Conservation (phyloP, 2,329 filamentous ascomycete species). For the Apiospora pterosperma region DNA sequence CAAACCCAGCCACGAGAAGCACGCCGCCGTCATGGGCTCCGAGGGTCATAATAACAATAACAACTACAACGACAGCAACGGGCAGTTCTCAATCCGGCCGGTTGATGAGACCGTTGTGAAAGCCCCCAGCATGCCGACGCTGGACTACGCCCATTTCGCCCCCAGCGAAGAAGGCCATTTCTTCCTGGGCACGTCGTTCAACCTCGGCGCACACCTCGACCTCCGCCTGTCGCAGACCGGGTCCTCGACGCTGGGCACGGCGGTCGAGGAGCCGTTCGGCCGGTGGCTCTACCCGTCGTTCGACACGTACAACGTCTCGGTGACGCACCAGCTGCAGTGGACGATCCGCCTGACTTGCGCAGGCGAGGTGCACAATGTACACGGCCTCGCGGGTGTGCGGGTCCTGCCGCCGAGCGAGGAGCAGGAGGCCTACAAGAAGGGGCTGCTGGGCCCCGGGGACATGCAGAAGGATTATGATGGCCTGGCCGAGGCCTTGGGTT, state of each 20-base stretch:
- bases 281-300: slow-evolving; percentile 4
- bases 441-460: background rate
- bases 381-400: background rate
- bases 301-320: slow-evolving; percentile 8
- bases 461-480: slow-evolving; percentile 8
- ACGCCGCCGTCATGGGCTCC: background rate
- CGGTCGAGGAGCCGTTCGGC: background rate
- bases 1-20: background rate
- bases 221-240: slow-evolving; percentile 2
- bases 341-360: slow-evolving; percentile 5
- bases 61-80: background rate
- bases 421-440: slow-evolving; percentile 1
- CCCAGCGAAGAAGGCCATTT: background rate
- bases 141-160: background rate
- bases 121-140: background rate
- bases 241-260: background rate
- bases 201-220: slow-evolving; percentile 4
- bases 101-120: background rate
- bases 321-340: slow-evolving; percentile 5
- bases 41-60: background rate
- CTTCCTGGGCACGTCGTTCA: slow-evolving; percentile 1
- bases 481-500: background rate
- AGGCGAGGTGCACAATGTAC: slow-evolving; percentile 2
- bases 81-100: background rate
- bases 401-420: slow-evolving; percentile 6